A percentile compares a stretch with the other conserved stretches of the same genome.
phyloP scores from a whole-genome alignment of 371 early-diverging fungal genomes.

The Mortierella sp. region DNA sequence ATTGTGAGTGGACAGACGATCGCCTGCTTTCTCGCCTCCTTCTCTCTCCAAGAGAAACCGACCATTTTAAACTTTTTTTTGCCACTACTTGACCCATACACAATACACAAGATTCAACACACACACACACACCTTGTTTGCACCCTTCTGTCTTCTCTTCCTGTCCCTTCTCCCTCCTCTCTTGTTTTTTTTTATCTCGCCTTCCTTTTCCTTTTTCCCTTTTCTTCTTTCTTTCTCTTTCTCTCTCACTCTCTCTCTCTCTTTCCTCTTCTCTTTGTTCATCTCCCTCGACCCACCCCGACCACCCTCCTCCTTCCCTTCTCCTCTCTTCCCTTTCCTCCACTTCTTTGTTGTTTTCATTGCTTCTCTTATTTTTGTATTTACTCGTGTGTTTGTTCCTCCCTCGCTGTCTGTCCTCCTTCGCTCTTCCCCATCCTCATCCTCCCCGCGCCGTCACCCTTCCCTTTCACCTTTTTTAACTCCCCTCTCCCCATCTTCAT shows the following conservation, averaged over 20 bases:
- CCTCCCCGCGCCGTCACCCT: background rate
- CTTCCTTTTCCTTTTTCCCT: background rate
- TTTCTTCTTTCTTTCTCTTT: background rate
- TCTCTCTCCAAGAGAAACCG: accelerated
- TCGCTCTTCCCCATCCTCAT: background rate
- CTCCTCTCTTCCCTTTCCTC: background rate
- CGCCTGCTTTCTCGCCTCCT: background rate
- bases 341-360: constrained; percentile 1
- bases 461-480: background rate
- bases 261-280: background rate
- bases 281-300: background rate
- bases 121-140: too few species aligned
- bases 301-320: background rate
- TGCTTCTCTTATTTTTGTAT: constrained; percentile 1
- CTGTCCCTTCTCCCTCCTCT: background rate
- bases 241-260: background rate
- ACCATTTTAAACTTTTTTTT: background rate
- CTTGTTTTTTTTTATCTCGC: constrained; percentile 1
- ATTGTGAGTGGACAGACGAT: background rate
- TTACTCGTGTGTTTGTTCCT: background rate
- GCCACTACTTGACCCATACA: background rate
- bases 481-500: background rate
- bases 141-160: too few species aligned
- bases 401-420: constrained; percentile 6
- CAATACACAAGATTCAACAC: too few species aligned